Percentiles rank a stretch among this genome's conserved stretches.
These are phyloP conservation scores for Trichophyton rubrum DNA, from an alignment of 2,329 filamentous ascomycete species.

Conservation along the genomic window DNA sequence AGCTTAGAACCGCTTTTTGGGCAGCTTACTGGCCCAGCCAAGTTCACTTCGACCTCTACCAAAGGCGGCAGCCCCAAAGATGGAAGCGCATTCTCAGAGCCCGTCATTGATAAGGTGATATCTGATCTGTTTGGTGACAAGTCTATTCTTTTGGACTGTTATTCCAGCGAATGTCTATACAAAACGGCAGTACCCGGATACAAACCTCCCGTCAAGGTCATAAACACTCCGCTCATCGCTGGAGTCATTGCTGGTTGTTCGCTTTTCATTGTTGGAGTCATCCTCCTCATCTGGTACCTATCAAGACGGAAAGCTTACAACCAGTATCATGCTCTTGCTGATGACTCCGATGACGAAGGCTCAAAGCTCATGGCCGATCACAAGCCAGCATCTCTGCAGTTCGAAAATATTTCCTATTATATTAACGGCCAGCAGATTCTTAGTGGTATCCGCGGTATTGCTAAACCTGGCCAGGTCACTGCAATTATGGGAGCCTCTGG, in stretches of 20 bases:
- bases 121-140: conserved; percentile 78
- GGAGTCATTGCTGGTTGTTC: conserved; percentile 77
- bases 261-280: conserved; percentile 77
- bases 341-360: conserved; percentile 79
- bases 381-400: conserved; percentile 77
- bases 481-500: conserved; percentile 98
- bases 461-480: conserved; percentile 88
- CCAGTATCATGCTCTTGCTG: conserved; percentile 59
- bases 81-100: conserved; percentile 78
- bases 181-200: conserved; percentile 89
- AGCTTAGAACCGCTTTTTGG: conserved; percentile 66
- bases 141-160: conserved; percentile 72
- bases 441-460: conserved; percentile 64
- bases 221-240: conserved; percentile 93
- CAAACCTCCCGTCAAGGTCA: conserved; percentile 73
- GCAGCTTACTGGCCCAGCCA: conserved; percentile 73
- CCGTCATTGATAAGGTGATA: conserved; percentile 84
- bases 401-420: conserved; percentile 74
- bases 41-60: conserved; percentile 57
- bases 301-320: conserved; percentile 54
- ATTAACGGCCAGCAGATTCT: conserved; percentile 84
- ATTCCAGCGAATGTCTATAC: conserved; percentile 84
- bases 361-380: conserved; percentile 82
- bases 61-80: conserved; percentile 46
- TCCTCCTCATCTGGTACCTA: conserved; percentile 76